These are phyloP conservation scores for Vitis labrusca DNA, from an alignment of 164 flowering plant genomes.

Conservation along the genomic window DNA sequence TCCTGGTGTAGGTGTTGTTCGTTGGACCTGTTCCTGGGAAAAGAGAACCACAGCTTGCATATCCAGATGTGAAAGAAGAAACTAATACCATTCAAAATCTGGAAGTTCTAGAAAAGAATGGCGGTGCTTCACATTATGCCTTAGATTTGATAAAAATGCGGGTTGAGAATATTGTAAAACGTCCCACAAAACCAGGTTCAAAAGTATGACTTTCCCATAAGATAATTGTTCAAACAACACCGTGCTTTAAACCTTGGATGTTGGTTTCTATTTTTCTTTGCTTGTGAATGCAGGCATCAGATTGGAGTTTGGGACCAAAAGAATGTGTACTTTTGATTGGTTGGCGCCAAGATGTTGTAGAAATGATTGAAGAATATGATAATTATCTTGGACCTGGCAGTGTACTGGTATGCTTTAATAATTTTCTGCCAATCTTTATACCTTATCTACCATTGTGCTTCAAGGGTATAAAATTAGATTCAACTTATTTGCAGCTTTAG, in stretches of 20 bases:
- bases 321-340: conserved; percentile 90
- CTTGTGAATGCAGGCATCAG: conserved; percentile 61
- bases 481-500: neutral
- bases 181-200: conserved; percentile 60
- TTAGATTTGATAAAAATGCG: conserved; percentile 41
- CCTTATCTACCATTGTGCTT: no score
- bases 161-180: conserved; percentile 50
- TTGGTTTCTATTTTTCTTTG: neutral
- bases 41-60: conserved; percentile 36
- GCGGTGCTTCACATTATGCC: conserved; percentile 15
- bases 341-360: conserved; percentile 88
- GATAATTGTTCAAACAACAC: neutral
- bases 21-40: conserved; percentile 66
- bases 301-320: conserved; percentile 71
- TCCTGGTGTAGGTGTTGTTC: conserved; percentile 61
- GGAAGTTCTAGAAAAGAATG: conserved; percentile 26
- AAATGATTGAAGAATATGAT: conserved; percentile 94
- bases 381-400: conserved; percentile 98
- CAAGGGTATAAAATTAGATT: neutral
- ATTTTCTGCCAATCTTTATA: conserved; percentile 3
- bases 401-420: conserved; percentile 54
- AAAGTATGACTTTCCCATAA: conserved; percentile 50
- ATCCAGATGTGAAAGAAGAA: conserved; percentile 35
- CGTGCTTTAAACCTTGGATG: neutral
- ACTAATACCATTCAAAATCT: conserved; percentile 17